Percentiles rank a stretch among this genome's conserved stretches.
Evolutionary conservation across 352 stramenopile genomes (phyloP).

Genomic region (Pythium apleroticum): DNA sequence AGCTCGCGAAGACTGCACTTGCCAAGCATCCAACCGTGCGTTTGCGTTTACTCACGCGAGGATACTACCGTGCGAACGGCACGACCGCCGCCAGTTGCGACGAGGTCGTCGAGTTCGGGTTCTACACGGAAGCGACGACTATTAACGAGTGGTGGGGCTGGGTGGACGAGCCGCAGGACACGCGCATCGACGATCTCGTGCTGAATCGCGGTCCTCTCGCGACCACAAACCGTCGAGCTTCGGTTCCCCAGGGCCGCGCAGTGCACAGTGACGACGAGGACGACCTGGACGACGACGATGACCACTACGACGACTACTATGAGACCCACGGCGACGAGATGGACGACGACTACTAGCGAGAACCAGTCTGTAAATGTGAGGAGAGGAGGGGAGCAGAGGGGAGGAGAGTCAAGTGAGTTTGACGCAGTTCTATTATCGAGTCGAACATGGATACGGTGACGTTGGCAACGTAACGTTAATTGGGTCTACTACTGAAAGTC

Average conservation of each 20-base stretch:
- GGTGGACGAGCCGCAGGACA: conserved; percentile 17
- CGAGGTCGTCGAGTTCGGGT: conserved; percentile 18
- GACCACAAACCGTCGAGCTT: neutral
- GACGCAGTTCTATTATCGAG: no score
- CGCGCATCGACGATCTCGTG: conserved; percentile 14
- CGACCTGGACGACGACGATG: neutral
- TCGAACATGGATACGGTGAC: no score
- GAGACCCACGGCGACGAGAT: neutral
- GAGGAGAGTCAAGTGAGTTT: no score
- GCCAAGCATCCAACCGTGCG: conserved; percentile 11
- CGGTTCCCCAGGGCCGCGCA: no score
- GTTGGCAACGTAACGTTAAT: no score
- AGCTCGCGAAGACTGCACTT: neutral
- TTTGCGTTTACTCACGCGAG: conserved; percentile 4
- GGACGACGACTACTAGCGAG: conserved; percentile 1
- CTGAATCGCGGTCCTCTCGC: neutral
- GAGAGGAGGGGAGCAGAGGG: no score
- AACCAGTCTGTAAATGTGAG: no score
- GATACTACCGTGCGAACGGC: neutral
- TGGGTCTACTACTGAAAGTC: conserved; percentile 20
- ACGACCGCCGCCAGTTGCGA: neutral
- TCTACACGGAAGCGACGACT: conserved; percentile 6
- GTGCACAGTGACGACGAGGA: neutral
- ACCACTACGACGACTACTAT: conserved; percentile 1
- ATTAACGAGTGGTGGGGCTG: conserved; percentile 21